Evolutionary conservation across 2,329 filamentous ascomycete genomes (phyloP), one percentile per base, ranked within the genome.

Genomic region (Polytolypa hystricis): DNA sequence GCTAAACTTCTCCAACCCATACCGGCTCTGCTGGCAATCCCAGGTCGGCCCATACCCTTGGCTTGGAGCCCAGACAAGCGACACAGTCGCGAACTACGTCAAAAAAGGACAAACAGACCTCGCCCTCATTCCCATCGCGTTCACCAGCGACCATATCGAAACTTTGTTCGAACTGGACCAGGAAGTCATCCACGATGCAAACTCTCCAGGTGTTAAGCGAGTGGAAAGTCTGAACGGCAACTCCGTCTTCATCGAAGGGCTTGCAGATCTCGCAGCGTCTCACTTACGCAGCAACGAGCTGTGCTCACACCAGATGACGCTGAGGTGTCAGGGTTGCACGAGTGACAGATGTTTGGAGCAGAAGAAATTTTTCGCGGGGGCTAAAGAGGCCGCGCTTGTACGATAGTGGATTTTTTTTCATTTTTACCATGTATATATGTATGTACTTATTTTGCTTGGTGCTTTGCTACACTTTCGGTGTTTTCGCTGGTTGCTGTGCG

Each of bases 111-210:
- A 95, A 54, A 93, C 80, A 38, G 86, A 98, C 54, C 70, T 98
- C 37, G 70, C 95, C 1, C 70, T 98, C 5, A 85, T 98, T 38
- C 91, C 91, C 0, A 93, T 98, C 46, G 91, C 91, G 4, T 98
- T 98, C 57, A 98, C 91, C 0, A 93, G 84, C n/a, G 91, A 98
- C 53, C 91, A 98, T 56, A 98, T 98, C 48, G 91, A 98, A 65
- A 98, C 91, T 0, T 69, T 98, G 1, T 96, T 81, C 57, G 91
- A 98, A 60, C 67, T 98, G 35, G 91, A 98, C 57, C 71, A 84
- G 50, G 91, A 98, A 62, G 85, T 98, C 26, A 96, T 98, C 53
- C 82, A 84, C 40, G 87, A 93, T 45, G 63, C 63, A 25, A 60
- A 84, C 74, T 75, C 83, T 51, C 64, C 74, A 0, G 85, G 87